Conservation (phyloP, 2,329 filamentous ascomycete genomes). For the Endothia cerciana region DNA sequence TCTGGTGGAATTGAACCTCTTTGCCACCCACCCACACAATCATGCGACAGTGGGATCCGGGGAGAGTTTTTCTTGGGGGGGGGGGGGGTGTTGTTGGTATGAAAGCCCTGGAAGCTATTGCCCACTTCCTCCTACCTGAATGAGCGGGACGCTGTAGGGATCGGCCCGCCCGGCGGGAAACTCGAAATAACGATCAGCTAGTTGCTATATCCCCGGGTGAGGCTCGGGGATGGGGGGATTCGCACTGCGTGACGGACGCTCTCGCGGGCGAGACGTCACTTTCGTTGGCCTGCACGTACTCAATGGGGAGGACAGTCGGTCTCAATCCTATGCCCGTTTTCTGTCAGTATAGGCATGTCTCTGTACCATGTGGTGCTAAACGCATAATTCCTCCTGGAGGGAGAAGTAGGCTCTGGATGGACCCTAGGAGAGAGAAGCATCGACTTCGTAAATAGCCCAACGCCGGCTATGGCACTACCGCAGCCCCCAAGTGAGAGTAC, state of each 20-base stretch:
- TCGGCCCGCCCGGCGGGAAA: too few relatives aligned
- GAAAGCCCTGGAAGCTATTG: not conserved
- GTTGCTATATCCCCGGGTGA: too few relatives aligned
- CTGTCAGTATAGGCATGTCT: not conserved
- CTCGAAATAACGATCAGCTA: too few relatives aligned
- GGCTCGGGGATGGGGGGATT: too few relatives aligned
- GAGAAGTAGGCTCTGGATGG: not conserved
- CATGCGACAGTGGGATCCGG: not conserved
- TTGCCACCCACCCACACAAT: not conserved
- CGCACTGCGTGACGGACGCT: too few relatives aligned
- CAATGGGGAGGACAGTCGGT: not conserved
- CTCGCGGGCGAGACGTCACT: too few relatives aligned
- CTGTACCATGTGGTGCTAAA: not conserved
- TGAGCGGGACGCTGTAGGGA: too few relatives aligned
- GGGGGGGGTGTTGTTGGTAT: too few relatives aligned
- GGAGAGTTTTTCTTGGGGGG: too few relatives aligned
- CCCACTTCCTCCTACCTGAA: not conserved
- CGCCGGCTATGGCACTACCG: not conserved
- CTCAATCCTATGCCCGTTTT: not conserved
- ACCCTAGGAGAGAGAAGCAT: too few relatives aligned
- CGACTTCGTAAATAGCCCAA: not conserved
- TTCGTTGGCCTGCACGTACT: not conserved
- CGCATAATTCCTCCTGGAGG: not conserved
- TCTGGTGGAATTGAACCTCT: conserved; percentile 79
- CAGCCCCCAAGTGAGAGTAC: not conserved